A percentile compares a stretch with the other conserved stretches of the same genome.
Evolutionary conservation across 331 rosid genomes (phyloP).

Genomic region (Malus hybrid): DNA sequence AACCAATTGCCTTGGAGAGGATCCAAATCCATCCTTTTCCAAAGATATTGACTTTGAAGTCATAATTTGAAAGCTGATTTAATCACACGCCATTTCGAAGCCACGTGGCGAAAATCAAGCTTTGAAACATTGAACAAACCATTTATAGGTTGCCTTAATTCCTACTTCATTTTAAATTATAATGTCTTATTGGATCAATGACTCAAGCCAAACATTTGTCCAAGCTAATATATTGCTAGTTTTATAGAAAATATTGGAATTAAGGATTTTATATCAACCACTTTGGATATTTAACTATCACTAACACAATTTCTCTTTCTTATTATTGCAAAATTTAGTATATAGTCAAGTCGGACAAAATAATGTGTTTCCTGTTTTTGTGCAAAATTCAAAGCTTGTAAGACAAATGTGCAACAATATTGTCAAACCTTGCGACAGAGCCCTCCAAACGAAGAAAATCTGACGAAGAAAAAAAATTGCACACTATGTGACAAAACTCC

Average conservation of each 20-base stretch:
- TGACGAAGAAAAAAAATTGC: not conserved
- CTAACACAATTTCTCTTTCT: not conserved
- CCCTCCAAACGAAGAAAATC: not conserved
- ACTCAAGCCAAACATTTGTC: too few relatives aligned
- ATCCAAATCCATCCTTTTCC: too few relatives aligned
- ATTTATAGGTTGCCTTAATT: not conserved
- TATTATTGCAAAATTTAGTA: not conserved
- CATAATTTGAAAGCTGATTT: not conserved
- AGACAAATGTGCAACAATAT: not conserved
- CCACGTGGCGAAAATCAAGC: not conserved
- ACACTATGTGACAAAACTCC: too few relatives aligned
- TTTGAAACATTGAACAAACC: not conserved
- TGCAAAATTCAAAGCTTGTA: not conserved
- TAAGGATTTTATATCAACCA: not conserved
- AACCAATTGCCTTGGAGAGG: too few relatives aligned
- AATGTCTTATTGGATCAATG: too few relatives aligned
- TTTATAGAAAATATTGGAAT: too few relatives aligned
- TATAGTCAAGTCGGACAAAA: accelerated
- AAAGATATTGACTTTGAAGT: not conserved
- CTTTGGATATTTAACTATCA: too few relatives aligned
- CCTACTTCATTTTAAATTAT: not conserved
- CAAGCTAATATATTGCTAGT: not conserved
- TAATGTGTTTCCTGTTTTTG: too few relatives aligned
- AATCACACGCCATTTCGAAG: not conserved
- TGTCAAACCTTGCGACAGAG: not conserved